These are phyloP conservation scores for Petrea volubilis DNA, from an alignment of 257 asterid species.

Conservation along the genomic window DNA sequence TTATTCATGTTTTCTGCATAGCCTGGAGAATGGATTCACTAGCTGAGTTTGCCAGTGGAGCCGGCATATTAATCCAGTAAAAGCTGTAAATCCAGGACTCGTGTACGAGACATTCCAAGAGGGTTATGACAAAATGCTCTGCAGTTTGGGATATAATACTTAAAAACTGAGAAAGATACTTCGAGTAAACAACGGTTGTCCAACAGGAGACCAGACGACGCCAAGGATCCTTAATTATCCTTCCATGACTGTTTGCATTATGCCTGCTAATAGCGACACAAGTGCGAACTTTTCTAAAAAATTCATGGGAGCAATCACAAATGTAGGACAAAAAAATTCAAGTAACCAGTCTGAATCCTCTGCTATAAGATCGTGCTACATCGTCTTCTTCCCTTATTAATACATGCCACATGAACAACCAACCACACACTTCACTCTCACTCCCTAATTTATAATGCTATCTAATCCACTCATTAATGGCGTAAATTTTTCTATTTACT, in stretches of 20 bases:
- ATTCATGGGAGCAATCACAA: slow-evolving; percentile 21
- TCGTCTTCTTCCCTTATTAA: too few relatives aligned
- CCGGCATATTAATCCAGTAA: slow-evolving; percentile 24
- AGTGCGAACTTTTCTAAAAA: neutral
- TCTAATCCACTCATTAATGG: too few relatives aligned
- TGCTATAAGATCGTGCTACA: too few relatives aligned
- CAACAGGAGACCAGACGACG: neutral
- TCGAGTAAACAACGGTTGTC: slow-evolving; percentile 6
- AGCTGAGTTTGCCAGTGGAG: slow-evolving; percentile 26
- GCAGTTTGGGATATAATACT: slow-evolving; percentile 11
- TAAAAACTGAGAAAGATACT: neutral
- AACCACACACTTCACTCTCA: too few relatives aligned
- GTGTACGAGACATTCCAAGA: slow-evolving; percentile 22
- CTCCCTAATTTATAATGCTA: too few relatives aligned
- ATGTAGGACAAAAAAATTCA: slow-evolving; percentile 13
- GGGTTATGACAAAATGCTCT: slow-evolving; percentile 19
- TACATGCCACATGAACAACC: too few relatives aligned
- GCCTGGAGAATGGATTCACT: slow-evolving; percentile 21
- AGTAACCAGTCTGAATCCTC: too few relatives aligned
- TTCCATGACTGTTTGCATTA: neutral
- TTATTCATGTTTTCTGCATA: neutral
- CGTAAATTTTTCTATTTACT: too few relatives aligned
- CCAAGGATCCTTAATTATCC: slow-evolving; percentile 19
- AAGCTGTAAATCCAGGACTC: slow-evolving; percentile 29
- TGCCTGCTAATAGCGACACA: neutral